These are phyloP conservation scores for Ganoderma leucocontextum DNA, from an alignment of 1,284 basidiomycete species.

Conservation along the genomic window DNA sequence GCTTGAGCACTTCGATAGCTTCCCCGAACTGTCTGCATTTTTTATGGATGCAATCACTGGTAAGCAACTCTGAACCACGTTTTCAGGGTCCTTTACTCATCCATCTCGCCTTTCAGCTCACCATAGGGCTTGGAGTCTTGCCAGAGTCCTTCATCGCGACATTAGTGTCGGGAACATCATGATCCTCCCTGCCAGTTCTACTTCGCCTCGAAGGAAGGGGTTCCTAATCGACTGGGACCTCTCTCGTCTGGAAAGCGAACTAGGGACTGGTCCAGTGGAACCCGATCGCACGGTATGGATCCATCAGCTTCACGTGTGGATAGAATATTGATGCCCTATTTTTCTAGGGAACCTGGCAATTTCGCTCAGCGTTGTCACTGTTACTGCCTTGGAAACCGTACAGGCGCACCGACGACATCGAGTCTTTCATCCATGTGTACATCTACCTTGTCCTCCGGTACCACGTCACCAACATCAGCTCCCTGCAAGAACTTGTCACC, in stretches of 20 bases:
- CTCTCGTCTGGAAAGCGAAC: no score
- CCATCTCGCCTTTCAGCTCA: conserved; percentile 9
- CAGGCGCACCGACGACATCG: conserved; percentile 25
- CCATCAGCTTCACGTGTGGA: no score
- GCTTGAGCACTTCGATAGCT: not conserved
- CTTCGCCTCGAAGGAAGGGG: no score
- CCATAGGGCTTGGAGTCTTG: conserved; percentile 3
- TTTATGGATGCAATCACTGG: no score
- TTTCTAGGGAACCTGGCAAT: conserved; percentile 29
- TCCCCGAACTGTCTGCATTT: no score
- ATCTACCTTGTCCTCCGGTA: conserved; percentile 3
- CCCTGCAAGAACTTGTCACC: no score
- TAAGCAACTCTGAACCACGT: no score
- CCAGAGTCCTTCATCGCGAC: conserved; percentile 19
- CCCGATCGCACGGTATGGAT: no score
- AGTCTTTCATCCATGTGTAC: conserved; percentile 22
- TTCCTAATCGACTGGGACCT: conserved; percentile 24
- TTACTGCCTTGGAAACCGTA: conserved; percentile 17
- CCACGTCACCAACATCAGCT: not conserved
- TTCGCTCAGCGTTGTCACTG: conserved; percentile 14
- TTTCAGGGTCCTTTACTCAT: no score
- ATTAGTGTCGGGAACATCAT: conserved; percentile 25
- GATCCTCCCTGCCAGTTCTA: not conserved
- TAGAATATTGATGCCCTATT: no score
- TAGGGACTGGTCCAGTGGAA: no score